Evolutionary conservation across 805 yeast species (phyloP).

Genomic region (Lipomyces kockii): DNA sequence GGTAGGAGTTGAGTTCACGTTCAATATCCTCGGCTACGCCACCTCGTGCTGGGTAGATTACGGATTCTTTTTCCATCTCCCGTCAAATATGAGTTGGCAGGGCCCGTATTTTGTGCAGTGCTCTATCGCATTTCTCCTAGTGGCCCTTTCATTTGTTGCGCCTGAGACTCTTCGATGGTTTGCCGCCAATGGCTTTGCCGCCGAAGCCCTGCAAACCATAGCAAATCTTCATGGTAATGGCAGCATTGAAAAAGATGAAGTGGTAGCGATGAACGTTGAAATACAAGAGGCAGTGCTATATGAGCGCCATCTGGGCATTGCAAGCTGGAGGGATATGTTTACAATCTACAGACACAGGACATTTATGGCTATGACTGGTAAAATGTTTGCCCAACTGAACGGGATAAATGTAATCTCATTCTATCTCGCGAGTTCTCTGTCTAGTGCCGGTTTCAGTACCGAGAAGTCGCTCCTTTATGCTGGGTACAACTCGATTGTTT

Average conservation of each 20-base stretch:
- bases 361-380: constrained; percentile 57
- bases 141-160: constrained; percentile 72
- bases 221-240: constrained; percentile 82
- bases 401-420: constrained; percentile 74
- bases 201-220: constrained; percentile 84
- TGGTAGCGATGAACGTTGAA: constrained; percentile 57
- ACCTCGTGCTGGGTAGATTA: constrained; percentile 87
- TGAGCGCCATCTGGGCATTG: constrained; percentile 78
- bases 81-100: constrained; percentile 71
- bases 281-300: constrained; percentile 59
- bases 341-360: constrained; percentile 63
- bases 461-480: constrained; percentile 58
- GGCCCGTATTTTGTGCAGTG: constrained; percentile 77
- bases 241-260: constrained; percentile 66
- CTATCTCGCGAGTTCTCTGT: constrained; percentile 66
- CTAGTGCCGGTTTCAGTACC: constrained; percentile 41
- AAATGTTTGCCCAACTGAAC: constrained; percentile 60
- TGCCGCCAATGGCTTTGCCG: constrained; percentile 71
- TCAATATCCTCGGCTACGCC: constrained; percentile 79
- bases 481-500: constrained; percentile 62
- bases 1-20: constrained; percentile 86
- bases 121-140: constrained; percentile 67
- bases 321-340: constrained; percentile 74
- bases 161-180: constrained; percentile 93
- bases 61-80: constrained; percentile 62